Conservation (phyloP, 2,329 filamentous ascomycete species). For the Neoarthrinium moseri region DNA sequence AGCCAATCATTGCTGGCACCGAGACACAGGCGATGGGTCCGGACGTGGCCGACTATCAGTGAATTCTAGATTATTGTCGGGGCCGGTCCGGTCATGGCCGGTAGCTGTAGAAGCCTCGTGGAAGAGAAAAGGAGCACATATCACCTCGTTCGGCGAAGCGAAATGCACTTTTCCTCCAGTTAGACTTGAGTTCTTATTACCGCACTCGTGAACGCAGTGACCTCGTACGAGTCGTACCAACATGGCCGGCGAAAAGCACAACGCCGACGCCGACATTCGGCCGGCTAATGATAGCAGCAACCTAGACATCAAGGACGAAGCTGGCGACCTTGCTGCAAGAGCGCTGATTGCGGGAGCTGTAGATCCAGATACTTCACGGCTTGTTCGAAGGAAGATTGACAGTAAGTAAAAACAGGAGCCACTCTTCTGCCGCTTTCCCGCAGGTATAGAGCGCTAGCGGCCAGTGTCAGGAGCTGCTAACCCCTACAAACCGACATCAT, state of each 20-base stretch:
- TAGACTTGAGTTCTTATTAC: too few relatives aligned
- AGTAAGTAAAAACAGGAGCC: too few relatives aligned
- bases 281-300: slow-evolving; percentile 17
- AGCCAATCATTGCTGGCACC: background rate
- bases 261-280: slow-evolving; percentile 1
- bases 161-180: too few relatives aligned
- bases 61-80: slow-evolving; percentile 2
- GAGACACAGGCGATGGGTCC: background rate
- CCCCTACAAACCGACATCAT: too few relatives aligned
- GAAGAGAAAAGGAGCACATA: too few relatives aligned
- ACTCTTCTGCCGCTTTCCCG: too few relatives aligned
- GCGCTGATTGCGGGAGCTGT: slow-evolving; percentile 27
- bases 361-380: slow-evolving; percentile 20
- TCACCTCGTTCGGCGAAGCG: too few relatives aligned
- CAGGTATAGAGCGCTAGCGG: too few relatives aligned
- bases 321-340: slow-evolving; percentile 31
- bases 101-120: too few relatives aligned
- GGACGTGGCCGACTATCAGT: slow-evolving; percentile 4
- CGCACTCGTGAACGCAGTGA: too few relatives aligned
- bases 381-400: slow-evolving; percentile 18
- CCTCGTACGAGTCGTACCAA: background rate
- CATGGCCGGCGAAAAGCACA: slow-evolving; percentile 6
- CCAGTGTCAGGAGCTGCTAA: too few relatives aligned
- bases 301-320: slow-evolving; percentile 26
- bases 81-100: slow-evolving; percentile 1